These are phyloP conservation scores for Parachlorella kessleri DNA, from an alignment of 139 green algal species.

Conservation along the genomic window DNA sequence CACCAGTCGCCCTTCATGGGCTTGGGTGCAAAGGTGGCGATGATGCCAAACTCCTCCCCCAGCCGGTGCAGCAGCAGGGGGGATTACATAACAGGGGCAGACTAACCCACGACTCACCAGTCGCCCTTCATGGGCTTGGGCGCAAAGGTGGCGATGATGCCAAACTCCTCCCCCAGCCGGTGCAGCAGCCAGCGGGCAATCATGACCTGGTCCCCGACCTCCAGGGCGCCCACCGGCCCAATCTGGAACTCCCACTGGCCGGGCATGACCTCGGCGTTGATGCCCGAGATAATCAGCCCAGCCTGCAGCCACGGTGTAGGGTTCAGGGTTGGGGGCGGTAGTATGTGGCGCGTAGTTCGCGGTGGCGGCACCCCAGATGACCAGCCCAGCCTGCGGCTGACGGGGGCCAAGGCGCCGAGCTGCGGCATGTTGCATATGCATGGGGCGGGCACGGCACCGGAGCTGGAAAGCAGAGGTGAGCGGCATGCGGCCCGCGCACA, in stretches of 20 bases:
- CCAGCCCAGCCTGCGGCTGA: too few species aligned
- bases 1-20: constrained; percentile 87
- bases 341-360: too few species aligned
- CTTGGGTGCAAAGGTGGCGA: constrained; percentile 88
- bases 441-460: too few species aligned
- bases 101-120: constrained; percentile 61
- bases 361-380: too few species aligned
- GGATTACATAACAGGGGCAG: too few species aligned
- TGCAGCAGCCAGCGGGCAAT: constrained; percentile 83
- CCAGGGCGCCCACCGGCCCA: constrained; percentile 79
- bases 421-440: too few species aligned
- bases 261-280: constrained; percentile 93
- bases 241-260: constrained; percentile 96
- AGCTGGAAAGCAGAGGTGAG: too few species aligned
- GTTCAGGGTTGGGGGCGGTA: too few species aligned
- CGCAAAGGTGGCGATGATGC: constrained; percentile 77
- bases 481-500: too few species aligned
- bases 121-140: constrained; percentile 91
- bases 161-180: constrained; percentile 72
- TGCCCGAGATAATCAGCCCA: constrained; percentile 81
- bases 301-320: constrained; percentile 41
- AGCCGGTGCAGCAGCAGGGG: too few species aligned
- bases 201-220: constrained; percentile 82
- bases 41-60: constrained; percentile 73
- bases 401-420: too few species aligned